phyloP scores from a whole-genome alignment of 2,329 filamentous ascomycete genomes.

The Lecanicillium sp. region DNA sequence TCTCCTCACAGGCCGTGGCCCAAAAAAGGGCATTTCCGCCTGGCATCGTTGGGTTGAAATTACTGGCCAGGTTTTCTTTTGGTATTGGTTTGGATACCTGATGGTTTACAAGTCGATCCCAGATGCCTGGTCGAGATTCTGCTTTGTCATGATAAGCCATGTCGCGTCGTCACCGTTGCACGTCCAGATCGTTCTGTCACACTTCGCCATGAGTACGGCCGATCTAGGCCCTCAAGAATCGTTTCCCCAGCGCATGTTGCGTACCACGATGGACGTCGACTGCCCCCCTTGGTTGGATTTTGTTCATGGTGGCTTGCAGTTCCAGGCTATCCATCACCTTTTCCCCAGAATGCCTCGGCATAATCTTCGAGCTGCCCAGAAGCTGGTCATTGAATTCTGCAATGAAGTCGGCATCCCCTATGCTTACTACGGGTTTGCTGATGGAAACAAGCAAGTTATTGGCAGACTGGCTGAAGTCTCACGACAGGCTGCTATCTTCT shows the following conservation, averaged over 20 bases:
- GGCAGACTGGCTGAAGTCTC: constrained; percentile 70
- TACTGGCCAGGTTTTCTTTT: constrained; percentile 71
- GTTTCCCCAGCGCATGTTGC: constrained; percentile 84
- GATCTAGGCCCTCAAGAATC: constrained; percentile 80
- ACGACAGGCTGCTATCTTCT: constrained; percentile 69
- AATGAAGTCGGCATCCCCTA: constrained; percentile 78
- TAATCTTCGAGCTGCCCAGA: constrained; percentile 71
- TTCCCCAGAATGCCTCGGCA: constrained; percentile 80
- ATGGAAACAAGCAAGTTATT: constrained; percentile 77
- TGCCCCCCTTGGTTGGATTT: constrained; percentile 86
- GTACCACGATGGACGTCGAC: constrained; percentile 91
- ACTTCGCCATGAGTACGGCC: constrained; percentile 89
- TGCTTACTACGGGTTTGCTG: constrained; percentile 76
- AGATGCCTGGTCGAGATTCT: constrained; percentile 59
- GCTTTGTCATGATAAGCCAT: constrained; percentile 75
- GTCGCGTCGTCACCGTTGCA: constrained; percentile 76
- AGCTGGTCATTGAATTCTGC: constrained; percentile 74
- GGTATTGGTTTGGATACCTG: constrained; percentile 81
- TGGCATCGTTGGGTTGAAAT: constrained; percentile 83
- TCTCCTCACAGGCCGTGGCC: constrained; percentile 63
- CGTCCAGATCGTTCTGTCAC: constrained; percentile 83
- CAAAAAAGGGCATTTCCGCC: constrained; percentile 68
- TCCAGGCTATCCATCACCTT: constrained; percentile 82
- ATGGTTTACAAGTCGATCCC: constrained; percentile 69
- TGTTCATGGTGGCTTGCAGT: constrained; percentile 82